These are phyloP conservation scores for Plasmodium coatneyi DNA, from an alignment of 169 alveolate species.

Conservation along the genomic window DNA sequence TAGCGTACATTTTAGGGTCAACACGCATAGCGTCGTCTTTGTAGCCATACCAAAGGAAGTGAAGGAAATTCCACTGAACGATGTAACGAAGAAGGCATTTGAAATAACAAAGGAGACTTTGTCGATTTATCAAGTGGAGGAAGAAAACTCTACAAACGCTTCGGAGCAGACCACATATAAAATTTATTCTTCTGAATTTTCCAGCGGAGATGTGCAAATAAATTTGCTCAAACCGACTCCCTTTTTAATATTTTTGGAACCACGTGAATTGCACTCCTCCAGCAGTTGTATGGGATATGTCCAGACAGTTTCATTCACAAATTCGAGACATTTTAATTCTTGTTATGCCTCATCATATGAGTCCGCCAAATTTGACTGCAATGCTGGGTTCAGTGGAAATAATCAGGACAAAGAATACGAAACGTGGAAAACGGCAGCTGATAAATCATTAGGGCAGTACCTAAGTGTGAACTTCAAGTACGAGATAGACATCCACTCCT, in stretches of 20 bases:
- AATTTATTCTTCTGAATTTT: slow-evolving; percentile 55
- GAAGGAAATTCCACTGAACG: slow-evolving; percentile 75
- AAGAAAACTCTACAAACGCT: slow-evolving; percentile 50
- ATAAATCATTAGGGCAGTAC: slow-evolving; percentile 81
- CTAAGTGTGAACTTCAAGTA: slow-evolving; percentile 78
- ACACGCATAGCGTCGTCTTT: slow-evolving; percentile 77
- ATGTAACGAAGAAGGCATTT: slow-evolving; percentile 16
- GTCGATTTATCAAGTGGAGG: slow-evolving; percentile 71
- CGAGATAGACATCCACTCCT: slow-evolving; percentile 81
- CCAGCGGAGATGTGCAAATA: slow-evolving; percentile 61
- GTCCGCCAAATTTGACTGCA: slow-evolving; percentile 80
- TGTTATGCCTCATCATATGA: slow-evolving; percentile 80
- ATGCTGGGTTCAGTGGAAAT: slow-evolving; percentile 81
- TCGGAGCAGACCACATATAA: slow-evolving; percentile 66
- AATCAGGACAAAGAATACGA: slow-evolving; percentile 82
- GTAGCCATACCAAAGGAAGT: slow-evolving; percentile 80
- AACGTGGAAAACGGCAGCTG: slow-evolving; percentile 79
- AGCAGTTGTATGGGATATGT: slow-evolving; percentile 75
- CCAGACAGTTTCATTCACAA: slow-evolving; percentile 70
- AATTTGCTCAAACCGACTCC: slow-evolving; percentile 73
- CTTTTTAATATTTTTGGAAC: slow-evolving; percentile 77
- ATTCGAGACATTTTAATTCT: slow-evolving; percentile 53
- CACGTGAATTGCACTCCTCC: slow-evolving; percentile 68
- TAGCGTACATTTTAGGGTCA: slow-evolving; percentile 75
- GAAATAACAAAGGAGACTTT: slow-evolving; percentile 27